Percentiles rank a stretch among this genome's conserved stretches.
These are phyloP conservation scores for Epichloe uncinata DNA, from an alignment of 2,329 filamentous ascomycete species.

Conservation along the genomic window DNA sequence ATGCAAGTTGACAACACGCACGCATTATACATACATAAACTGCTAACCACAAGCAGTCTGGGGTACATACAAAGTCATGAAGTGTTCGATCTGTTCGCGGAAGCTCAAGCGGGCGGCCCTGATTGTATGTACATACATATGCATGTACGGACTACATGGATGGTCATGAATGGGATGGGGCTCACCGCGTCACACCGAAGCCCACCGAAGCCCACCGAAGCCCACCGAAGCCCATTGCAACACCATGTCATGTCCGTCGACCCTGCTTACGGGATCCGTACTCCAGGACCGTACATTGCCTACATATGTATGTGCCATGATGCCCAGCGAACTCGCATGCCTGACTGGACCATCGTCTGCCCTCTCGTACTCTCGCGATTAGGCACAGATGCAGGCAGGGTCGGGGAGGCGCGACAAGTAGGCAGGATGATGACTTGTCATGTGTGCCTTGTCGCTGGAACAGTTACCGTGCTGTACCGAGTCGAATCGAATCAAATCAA, in stretches of 20 bases:
- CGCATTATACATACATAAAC: neutral
- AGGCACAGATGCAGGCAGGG: slow-evolving; percentile 4
- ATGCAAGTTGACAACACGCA: neutral
- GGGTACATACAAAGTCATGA: neutral
- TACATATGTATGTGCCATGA: neutral
- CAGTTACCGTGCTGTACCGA: neutral
- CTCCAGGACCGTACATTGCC: too few relatives aligned
- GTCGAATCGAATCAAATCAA: neutral
- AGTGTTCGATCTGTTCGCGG: neutral
- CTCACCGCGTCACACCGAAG: too few relatives aligned
- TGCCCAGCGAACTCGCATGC: neutral
- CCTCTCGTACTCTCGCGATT: slow-evolving; percentile 3
- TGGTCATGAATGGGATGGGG: too few relatives aligned
- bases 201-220: too few relatives aligned
- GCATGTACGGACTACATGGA: too few relatives aligned
- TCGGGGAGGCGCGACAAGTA: neutral
- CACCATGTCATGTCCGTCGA: neutral
- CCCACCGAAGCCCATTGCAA: neutral
- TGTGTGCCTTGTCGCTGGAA: neutral
- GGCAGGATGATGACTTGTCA: neutral
- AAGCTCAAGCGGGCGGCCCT: neutral
- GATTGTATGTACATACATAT: neutral
- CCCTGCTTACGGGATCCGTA: too few relatives aligned
- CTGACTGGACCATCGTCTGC: slow-evolving; percentile 1
- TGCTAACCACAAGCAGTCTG: slow-evolving; percentile 1